phyloP scores from a whole-genome alignment of 108 stramenopile species.

The Cyclotella distinguenda region DNA sequence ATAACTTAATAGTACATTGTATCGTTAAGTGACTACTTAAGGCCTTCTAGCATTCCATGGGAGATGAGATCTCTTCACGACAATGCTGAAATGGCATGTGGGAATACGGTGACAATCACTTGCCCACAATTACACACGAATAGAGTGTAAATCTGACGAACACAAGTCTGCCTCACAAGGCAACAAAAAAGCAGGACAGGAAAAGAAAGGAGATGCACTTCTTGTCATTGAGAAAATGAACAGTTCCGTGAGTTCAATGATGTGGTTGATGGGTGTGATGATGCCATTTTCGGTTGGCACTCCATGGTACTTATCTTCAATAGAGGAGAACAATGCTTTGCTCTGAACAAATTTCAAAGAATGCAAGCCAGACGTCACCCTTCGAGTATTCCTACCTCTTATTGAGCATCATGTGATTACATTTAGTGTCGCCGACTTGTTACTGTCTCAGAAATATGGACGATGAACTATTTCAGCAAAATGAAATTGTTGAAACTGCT shows the following conservation, averaged over 20 bases:
- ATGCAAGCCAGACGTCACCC: constrained; percentile 9
- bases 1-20: too few species aligned
- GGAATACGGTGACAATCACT: neutral
- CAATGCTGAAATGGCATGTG: neutral
- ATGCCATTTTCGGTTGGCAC: constrained; percentile 12
- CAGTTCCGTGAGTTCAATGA: constrained; percentile 10
- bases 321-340: constrained; percentile 6
- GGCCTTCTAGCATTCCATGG: constrained; percentile 8
- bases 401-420: constrained; percentile 9
- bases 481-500: constrained; percentile 37
- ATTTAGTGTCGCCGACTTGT: constrained; percentile 12
- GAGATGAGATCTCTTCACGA: constrained; percentile 27
- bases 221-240: constrained; percentile 7
- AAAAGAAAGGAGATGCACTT: constrained; percentile 23
- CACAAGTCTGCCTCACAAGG: neutral
- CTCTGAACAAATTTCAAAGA: constrained; percentile 15
- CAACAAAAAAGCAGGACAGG: constrained; percentile 16
- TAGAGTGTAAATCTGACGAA: neutral
- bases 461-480: constrained; percentile 39
- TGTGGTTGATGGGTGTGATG: neutral
- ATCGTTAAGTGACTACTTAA: constrained; percentile 8
- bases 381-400: constrained; percentile 16
- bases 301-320: constrained; percentile 2
- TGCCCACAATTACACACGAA: neutral
- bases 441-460: constrained; percentile 18